phyloP scores from a whole-genome alignment of 2,329 filamentous ascomycete genomes.

The Pseudogymnoascus sp. region DNA sequence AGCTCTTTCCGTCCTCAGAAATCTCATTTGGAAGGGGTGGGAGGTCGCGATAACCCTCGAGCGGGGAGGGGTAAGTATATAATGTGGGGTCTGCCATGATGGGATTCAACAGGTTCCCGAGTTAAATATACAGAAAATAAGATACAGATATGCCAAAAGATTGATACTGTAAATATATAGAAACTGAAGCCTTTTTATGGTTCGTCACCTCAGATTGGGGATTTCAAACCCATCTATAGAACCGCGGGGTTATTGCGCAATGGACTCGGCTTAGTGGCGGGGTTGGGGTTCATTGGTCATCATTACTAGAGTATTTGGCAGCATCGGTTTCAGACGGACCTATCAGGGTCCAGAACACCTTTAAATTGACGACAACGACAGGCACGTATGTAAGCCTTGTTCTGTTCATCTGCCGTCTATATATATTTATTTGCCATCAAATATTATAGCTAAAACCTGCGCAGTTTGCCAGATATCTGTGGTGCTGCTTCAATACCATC shows the following conservation, averaged over 20 bases:
- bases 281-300: conserved; percentile 3
- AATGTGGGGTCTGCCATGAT: conserved; percentile 33
- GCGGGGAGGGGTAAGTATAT: conserved; percentile 46
- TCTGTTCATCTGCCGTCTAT: neutral
- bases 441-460: neutral
- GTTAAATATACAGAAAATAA: conserved; percentile 3
- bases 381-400: neutral
- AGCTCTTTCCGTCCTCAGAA: conserved; percentile 66
- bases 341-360: neutral
- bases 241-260: neutral
- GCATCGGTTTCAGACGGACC: neutral
- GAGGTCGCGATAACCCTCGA: conserved; percentile 49
- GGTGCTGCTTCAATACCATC: neutral
- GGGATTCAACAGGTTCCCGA: neutral
- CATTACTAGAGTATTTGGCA: neutral
- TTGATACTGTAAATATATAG: neutral
- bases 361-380: neutral
- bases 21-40: conserved; percentile 40
- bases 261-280: neutral
- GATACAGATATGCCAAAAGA: neutral
- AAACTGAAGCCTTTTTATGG: neutral
- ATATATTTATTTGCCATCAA: neutral
- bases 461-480: neutral
- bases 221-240: neutral
- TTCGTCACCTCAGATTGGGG: neutral